Conservation (phyloP, 257 asterid species). For the Cynanchum wilfordii region DNA sequence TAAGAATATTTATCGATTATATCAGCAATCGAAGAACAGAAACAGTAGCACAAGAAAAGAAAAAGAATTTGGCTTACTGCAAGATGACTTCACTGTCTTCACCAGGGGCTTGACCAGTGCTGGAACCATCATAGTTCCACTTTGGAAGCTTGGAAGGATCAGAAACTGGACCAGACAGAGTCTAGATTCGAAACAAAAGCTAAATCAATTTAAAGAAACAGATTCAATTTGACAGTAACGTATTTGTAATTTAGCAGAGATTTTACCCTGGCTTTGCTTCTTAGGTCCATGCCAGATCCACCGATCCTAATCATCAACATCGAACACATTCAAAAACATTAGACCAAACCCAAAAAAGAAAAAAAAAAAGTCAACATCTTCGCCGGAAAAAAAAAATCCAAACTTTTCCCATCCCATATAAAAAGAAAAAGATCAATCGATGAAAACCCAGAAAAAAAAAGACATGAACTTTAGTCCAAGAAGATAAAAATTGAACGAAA, state of each 20-base stretch:
- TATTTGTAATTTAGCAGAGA: background rate
- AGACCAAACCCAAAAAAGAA: background rate
- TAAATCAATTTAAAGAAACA: background rate
- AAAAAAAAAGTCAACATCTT: background rate
- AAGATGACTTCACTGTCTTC: conserved; percentile 95
- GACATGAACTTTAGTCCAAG: conserved; percentile 2
- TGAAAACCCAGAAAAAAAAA: background rate
- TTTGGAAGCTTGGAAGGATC: conserved; percentile 82
- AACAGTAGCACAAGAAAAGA: background rate
- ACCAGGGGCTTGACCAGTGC: conserved; percentile 96
- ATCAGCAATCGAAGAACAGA: background rate
- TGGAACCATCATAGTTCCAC: conserved; percentile 96
- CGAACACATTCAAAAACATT: background rate
- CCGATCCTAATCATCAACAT: conserved; percentile 64
- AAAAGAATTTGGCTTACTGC: conserved; percentile 40
- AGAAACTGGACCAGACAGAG: conserved; percentile 54
- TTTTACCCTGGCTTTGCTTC: conserved; percentile 91
- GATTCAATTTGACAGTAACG: background rate
- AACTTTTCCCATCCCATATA: background rate
- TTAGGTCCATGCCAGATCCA: conserved; percentile 90
- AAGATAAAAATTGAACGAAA: background rate
- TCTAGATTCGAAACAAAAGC: conserved; percentile 34
- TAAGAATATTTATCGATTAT: background rate
- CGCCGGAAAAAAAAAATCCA: background rate
- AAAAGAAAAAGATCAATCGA: too few species aligned